phyloP scores from a whole-genome alignment of 169 alveolate genomes.

The Plasmodium vivax region DNA sequence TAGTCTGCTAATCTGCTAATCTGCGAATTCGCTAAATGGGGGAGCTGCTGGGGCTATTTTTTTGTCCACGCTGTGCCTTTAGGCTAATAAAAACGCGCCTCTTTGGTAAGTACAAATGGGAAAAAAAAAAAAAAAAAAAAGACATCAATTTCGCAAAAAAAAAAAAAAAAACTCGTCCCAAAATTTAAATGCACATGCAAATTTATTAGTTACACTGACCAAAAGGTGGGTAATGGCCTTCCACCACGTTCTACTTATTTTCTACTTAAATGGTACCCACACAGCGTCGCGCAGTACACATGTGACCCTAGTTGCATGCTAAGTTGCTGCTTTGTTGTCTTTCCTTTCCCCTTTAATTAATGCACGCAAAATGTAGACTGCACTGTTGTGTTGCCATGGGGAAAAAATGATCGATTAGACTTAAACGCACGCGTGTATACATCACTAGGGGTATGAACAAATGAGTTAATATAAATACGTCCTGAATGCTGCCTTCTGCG shows the following conservation, averaged over 20 bases:
- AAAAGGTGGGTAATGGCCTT: background rate
- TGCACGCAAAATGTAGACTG: conserved; percentile 1
- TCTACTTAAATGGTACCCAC: background rate
- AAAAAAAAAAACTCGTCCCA: background rate
- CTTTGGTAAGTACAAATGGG: background rate
- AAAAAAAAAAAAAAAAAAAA: background rate
- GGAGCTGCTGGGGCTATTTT: background rate
- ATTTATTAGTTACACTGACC: background rate
- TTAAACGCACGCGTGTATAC: background rate
- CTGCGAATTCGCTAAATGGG: background rate
- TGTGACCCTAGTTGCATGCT: background rate
- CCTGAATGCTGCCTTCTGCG: background rate
- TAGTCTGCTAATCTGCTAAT: background rate
- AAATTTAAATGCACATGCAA: background rate
- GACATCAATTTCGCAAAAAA: background rate
- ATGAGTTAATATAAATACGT: background rate
- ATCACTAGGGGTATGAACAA: background rate
- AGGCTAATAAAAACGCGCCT: background rate
- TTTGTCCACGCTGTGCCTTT: background rate
- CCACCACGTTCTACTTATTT: background rate
- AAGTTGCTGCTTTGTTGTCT: background rate
- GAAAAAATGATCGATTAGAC: background rate
- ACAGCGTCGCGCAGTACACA: background rate
- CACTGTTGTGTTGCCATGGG: background rate
- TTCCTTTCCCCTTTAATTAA: background rate